Evolutionary conservation across 345 rosid genomes (phyloP), one percentile per base, ranked within the genome.

Genomic region (Eucalyptus regnans): DNA sequence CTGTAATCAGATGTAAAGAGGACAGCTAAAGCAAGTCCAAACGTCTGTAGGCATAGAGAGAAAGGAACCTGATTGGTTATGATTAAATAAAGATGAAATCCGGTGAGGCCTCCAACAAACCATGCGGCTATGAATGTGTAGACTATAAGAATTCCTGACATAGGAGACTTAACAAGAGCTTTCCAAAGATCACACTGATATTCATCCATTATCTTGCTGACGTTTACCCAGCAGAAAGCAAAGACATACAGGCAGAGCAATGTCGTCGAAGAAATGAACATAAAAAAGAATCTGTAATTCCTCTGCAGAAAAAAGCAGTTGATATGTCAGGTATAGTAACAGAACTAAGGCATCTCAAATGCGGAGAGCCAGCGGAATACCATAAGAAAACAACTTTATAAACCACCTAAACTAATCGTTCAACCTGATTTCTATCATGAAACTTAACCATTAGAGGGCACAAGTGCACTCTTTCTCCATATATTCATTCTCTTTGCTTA

Each of bases 31-130:
- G 84, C 84, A 41, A 76, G 84, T 41, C 84, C 84, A 76, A 25
- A 41, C 29, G 37, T 54, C 27, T 41, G 87, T n/a, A 60, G 22
- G 64, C 31, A 12, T 54, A 37, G 44, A 54, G 66, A 86, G 66
- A 60, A 54, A 11, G 64, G 46, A 54, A 86, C 87, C 87, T 86
- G 87, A 86, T 86, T 86, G 58, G 87, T 51, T n/a, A 86, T 33
- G 87, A 86, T 86, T 18, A 97, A 93, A 93, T 97, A 96, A 89
- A 97, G 92, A 94, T 98, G 99, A 91, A 98, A 98, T 50, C 95
- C 87, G 14, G 97, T 95, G 91, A 98, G 96, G 66, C 99, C 99
- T 84, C 99, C 99, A 87, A 98, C 98, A 83, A 98, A 98, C 96
- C 98, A 97, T 88, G 93, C 93, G 22, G 90, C 92, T 88, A 95